phyloP scores from a whole-genome alignment of 108 stramenopile species.

The Pseudonitzschia delicatissima region DNA sequence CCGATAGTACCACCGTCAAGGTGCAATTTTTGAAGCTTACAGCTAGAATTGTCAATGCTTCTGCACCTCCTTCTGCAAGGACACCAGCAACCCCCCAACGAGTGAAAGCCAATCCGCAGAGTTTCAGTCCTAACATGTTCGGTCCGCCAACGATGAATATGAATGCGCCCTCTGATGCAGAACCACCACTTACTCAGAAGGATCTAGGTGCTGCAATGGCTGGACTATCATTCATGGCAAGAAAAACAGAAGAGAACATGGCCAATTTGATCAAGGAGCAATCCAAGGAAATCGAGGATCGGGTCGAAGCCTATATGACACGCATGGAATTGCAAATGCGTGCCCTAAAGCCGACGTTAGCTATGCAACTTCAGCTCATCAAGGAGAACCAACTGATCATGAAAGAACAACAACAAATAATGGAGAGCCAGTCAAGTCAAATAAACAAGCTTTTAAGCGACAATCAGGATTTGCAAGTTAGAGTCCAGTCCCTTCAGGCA shows the following conservation, averaged over 20 bases:
- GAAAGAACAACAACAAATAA: constrained; percentile 17
- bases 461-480: constrained; percentile 5
- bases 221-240: constrained; percentile 34
- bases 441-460: constrained; percentile 15
- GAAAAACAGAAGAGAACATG: constrained; percentile 23
- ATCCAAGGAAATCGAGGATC: not conserved
- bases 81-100: constrained; percentile 2
- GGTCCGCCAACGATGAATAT: not conserved
- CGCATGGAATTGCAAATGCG: constrained; percentile 13
- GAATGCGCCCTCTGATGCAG: not conserved
- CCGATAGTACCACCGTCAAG: not conserved
- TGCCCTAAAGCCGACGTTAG: not conserved
- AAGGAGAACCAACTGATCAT: constrained; percentile 20
- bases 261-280: constrained; percentile 20
- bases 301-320: not conserved
- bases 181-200: constrained; percentile 13
- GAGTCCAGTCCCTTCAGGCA: constrained; percentile 11
- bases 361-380: constrained; percentile 10
- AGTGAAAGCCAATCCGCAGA: not conserved
- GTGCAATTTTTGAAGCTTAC: constrained; percentile 29
- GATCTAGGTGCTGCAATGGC: constrained; percentile 45
- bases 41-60: constrained; percentile 17
- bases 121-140: not conserved
- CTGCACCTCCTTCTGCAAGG: not conserved
- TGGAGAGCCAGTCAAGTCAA: constrained; percentile 13